Conservation (phyloP, 768 basidiomycete genomes). For the Auricularia auricula-judae region DNA sequence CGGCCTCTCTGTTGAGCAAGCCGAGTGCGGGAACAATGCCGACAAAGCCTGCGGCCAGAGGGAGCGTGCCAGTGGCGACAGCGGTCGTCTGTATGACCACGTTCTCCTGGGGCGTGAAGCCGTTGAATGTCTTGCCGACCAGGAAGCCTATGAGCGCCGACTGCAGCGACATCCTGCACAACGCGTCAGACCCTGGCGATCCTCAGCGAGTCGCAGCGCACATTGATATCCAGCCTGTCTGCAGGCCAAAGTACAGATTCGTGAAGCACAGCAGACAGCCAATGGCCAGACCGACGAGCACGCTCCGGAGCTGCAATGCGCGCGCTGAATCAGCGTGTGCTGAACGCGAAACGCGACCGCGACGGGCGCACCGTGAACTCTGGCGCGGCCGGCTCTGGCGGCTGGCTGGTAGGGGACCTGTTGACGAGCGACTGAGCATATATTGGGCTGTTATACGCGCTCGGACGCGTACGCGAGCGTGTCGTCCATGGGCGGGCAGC, state of each 20-base stretch:
- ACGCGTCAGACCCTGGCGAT: constrained; percentile 7
- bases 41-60: constrained; percentile 69
- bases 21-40: constrained; percentile 88
- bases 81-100: constrained; percentile 93
- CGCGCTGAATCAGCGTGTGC: background rate
- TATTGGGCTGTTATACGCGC: background rate
- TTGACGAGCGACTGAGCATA: background rate
- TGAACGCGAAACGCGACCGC: background rate
- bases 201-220: constrained; percentile 22
- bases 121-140: constrained; percentile 40
- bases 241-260: constrained; percentile 79
- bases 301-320: constrained; percentile 37
- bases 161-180: constrained; percentile 83
- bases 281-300: constrained; percentile 67
- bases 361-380: constrained; percentile 3
- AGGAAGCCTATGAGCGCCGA: constrained; percentile 85
- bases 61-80: constrained; percentile 72
- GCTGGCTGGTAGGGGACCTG: no score
- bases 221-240: constrained; percentile 89
- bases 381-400: background rate
- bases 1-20: constrained; percentile 58
- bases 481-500: background rate
- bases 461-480: background rate
- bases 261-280: constrained; percentile 87
- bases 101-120: constrained; percentile 83